Conservation (phyloP, 768 basidiomycete genomes). For the Punctularia strigosozonata region DNA sequence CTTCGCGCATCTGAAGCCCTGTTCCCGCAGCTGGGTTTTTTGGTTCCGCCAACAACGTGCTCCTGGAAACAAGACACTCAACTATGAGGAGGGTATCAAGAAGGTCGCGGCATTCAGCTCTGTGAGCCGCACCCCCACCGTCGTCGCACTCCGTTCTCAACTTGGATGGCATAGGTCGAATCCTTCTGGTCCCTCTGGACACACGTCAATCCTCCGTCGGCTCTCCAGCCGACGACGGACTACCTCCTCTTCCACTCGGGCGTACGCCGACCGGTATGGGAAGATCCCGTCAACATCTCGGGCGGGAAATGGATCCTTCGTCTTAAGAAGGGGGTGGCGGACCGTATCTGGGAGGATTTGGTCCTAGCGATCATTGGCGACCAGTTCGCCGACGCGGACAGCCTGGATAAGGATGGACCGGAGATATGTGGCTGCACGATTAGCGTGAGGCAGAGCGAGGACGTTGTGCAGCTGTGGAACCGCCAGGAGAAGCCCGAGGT, state of each 20-base stretch:
- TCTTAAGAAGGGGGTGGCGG: conserved; percentile 80
- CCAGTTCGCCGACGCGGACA: conserved; percentile 66
- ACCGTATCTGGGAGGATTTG: conserved; percentile 86
- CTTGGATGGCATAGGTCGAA: conserved; percentile 49
- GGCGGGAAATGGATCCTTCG: conserved; percentile 97
- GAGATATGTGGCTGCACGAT: conserved; percentile 95
- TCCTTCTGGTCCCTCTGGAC: conserved; percentile 95
- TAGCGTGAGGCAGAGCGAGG: conserved; percentile 86
- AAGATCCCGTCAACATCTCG: conserved; percentile 76
- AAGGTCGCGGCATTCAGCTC: conserved; percentile 85
- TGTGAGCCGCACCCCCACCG: conserved; percentile 27
- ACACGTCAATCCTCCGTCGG: conserved; percentile 78
- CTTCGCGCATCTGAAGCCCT: not conserved
- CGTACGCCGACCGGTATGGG: conserved; percentile 88
- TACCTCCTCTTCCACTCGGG: conserved; percentile 85
- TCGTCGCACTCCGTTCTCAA: not conserved
- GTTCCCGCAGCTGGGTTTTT: conserved; percentile 62
- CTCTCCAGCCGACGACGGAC: conserved; percentile 82
- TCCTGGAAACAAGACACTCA: conserved; percentile 80
- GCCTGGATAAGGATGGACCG: conserved; percentile 28
- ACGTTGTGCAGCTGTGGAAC: conserved; percentile 92
- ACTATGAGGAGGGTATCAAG: conserved; percentile 93
- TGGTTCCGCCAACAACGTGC: conserved; percentile 88
- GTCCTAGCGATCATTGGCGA: conserved; percentile 84
- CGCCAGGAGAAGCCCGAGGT: conserved; percentile 68